A percentile compares a stretch with the other conserved stretches of the same genome.
These are phyloP conservation scores for Leishmania mexicana DNA, from an alignment of 208 protist genomes.

Conservation along the genomic window DNA sequence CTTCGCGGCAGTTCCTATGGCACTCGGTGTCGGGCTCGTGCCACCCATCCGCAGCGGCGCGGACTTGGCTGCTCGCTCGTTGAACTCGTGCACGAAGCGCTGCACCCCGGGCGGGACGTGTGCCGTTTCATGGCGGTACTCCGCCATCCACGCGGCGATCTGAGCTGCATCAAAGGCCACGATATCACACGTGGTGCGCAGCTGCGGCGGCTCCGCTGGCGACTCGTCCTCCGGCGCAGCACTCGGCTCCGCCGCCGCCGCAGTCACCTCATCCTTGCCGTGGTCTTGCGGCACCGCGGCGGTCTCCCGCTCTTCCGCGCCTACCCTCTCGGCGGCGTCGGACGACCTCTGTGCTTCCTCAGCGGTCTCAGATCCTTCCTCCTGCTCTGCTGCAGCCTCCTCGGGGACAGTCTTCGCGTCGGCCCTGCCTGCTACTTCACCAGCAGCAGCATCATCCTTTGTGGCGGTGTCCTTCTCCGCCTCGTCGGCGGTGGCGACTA, in stretches of 20 bases:
- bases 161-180: constrained; percentile 45
- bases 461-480: background rate
- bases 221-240: background rate
- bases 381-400: background rate
- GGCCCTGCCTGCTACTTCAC: background rate
- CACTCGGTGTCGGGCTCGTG: background rate
- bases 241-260: background rate
- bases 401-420: background rate
- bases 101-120: constrained; percentile 49
- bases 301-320: background rate
- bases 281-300: background rate
- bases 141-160: constrained; percentile 41
- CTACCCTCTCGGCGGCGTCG: background rate
- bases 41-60: constrained; percentile 11
- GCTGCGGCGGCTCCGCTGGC: constrained; percentile 6
- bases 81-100: constrained; percentile 31
- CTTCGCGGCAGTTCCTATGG: background rate
- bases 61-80: constrained; percentile 6
- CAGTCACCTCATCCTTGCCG: background rate
- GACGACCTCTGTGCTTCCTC: background rate
- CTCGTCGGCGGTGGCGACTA: background rate
- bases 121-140: constrained; percentile 33
- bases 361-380: background rate
- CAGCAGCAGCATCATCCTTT: background rate
- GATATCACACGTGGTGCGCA: constrained; percentile 23